Evolutionary conservation across 768 basidiomycete species (phyloP).

Genomic region (Mycena crocata): DNA sequence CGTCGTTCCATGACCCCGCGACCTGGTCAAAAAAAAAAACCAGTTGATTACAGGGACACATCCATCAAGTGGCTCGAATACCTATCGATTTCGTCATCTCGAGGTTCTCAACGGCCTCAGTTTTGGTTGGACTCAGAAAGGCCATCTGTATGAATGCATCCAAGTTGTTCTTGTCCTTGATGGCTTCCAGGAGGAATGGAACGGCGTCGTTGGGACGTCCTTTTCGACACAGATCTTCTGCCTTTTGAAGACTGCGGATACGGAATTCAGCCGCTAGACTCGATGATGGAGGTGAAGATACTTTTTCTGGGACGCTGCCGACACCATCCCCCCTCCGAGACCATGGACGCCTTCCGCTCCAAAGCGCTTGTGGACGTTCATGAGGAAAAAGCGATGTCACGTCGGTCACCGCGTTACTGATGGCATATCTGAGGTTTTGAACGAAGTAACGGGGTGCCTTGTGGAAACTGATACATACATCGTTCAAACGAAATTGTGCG

Average conservation of each 20-base stretch:
- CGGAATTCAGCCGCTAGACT: neutral
- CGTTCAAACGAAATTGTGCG: no score
- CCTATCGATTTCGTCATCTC: conserved; percentile 38
- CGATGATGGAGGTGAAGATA: conserved; percentile 11
- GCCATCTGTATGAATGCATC: conserved; percentile 53
- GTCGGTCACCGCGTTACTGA: no score
- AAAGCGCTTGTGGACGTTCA: conserved; percentile 35
- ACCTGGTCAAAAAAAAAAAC: conserved; percentile 36
- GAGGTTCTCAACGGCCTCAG: conserved; percentile 39
- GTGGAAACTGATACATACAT: no score
- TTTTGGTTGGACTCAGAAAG: conserved; percentile 40
- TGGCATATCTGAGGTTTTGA: no score
- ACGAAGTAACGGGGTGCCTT: no score
- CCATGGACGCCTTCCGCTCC: conserved; percentile 40
- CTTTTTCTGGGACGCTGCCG: conserved; percentile 42
- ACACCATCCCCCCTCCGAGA: conserved; percentile 44
- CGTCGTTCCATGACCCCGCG: conserved; percentile 38
- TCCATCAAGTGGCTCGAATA: no score
- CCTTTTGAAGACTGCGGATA: conserved; percentile 47
- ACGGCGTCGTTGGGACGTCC: conserved; percentile 48
- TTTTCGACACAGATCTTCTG: conserved; percentile 47
- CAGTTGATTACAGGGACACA: neutral
- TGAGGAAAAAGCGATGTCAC: no score
- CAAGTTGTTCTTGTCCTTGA: conserved; percentile 54
- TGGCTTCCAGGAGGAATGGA: conserved; percentile 53